phyloP scores from a whole-genome alignment of 441 rosid species.

The Adansonia grandidieri region DNA sequence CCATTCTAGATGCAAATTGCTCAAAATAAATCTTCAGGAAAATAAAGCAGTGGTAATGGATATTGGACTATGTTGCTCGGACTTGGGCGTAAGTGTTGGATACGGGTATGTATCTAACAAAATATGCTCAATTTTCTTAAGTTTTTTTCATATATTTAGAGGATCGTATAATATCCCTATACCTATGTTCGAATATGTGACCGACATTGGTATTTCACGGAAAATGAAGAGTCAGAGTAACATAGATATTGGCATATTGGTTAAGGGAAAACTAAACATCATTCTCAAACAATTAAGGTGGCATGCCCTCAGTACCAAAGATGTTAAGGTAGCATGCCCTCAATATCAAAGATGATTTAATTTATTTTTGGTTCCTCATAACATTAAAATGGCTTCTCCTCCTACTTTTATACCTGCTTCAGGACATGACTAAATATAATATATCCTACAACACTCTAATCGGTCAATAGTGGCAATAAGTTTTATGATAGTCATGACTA shows the following conservation, averaged over 20 bases:
- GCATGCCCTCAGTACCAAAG: background rate
- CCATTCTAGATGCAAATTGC: background rate
- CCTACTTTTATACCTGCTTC: background rate
- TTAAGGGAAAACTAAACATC: background rate
- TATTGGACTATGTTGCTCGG: background rate
- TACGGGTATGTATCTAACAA: no score
- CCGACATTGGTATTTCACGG: no score
- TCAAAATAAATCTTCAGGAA: background rate
- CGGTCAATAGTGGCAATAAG: background rate
- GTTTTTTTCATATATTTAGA: no score
- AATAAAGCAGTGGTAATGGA: background rate
- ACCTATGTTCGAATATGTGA: no score
- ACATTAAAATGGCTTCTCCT: background rate
- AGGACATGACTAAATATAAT: background rate
- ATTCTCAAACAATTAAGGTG: background rate
- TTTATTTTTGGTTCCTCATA: background rate
- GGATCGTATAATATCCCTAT: no score
- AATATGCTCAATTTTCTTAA: no score
- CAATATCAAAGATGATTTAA: background rate
- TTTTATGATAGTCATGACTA: no score
- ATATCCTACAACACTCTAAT: background rate
- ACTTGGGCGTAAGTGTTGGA: no score
- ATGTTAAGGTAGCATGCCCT: no score
- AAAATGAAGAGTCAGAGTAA: no score
- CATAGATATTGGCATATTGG: no score